Conservation (phyloP, 768 basidiomycete genomes). For the Mycena polygramma region DNA sequence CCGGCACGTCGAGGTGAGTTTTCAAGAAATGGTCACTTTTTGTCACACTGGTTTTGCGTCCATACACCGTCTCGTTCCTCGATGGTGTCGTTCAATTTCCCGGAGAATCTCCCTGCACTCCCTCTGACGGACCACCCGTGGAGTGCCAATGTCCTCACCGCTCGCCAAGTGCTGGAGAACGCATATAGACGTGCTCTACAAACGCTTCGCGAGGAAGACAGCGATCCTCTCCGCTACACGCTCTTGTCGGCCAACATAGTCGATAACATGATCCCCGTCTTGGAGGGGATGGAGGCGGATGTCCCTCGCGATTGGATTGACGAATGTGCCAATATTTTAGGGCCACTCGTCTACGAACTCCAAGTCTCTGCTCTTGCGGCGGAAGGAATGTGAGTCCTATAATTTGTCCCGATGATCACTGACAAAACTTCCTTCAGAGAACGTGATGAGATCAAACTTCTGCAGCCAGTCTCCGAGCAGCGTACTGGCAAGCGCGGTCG, state of each 20-base stretch:
- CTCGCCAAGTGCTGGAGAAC: neutral
- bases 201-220: constrained; percentile 9
- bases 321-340: neutral
- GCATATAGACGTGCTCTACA: neutral
- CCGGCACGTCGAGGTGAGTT: neutral
- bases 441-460: constrained; percentile 1
- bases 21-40: neutral
- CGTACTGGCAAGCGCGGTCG: neutral
- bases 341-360: neutral
- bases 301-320: neutral
- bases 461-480: neutral
- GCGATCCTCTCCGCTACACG: neutral
- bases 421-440: neutral
- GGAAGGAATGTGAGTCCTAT: neutral
- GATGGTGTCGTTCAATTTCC: neutral
- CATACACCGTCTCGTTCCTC: neutral
- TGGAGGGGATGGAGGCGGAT: neutral
- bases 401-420: neutral
- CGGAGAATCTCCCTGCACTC: neutral
- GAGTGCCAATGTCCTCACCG: constrained; percentile 2
- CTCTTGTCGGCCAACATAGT: neutral
- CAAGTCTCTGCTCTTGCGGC: neutral
- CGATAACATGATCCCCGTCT: neutral
- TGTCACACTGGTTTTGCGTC: too few species aligned
- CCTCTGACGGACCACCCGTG: neutral